phyloP scores from a whole-genome alignment of 148 eudicot genomes.

The Vaccinium macrocarpon region DNA sequence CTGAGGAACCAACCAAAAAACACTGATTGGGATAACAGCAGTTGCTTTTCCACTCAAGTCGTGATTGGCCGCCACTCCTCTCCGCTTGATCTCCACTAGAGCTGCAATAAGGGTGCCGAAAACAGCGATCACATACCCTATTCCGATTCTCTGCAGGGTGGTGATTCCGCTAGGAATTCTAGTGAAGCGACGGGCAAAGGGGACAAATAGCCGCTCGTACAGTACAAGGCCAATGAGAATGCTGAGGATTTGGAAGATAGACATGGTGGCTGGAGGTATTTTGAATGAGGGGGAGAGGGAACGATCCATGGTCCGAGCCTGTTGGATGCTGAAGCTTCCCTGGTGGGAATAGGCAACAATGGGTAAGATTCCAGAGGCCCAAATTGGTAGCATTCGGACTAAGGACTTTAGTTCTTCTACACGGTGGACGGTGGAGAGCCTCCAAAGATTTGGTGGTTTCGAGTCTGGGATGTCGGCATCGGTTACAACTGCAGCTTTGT shows the following conservation, averaged over 20 bases:
- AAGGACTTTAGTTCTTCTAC: constrained; percentile 58
- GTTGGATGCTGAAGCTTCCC: constrained; percentile 44
- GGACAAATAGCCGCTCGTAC: constrained; percentile 51
- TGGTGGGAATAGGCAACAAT: constrained; percentile 44
- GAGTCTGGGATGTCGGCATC: constrained; percentile 25
- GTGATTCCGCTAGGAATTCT: constrained; percentile 46
- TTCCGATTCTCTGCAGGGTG: constrained; percentile 49
- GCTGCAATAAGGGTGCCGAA: constrained; percentile 41
- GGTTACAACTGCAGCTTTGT: constrained; percentile 48
- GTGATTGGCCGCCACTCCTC: constrained; percentile 35
- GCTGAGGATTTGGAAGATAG: constrained; percentile 33
- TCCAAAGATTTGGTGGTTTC: constrained; percentile 49
- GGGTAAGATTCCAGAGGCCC: constrained; percentile 44
- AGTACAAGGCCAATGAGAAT: constrained; percentile 30
- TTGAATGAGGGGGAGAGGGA: constrained; percentile 42
- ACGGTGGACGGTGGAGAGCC: constrained; percentile 53
- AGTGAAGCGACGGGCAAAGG: constrained; percentile 42
- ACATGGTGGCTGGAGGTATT: constrained; percentile 54
- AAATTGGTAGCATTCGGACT: constrained; percentile 48
- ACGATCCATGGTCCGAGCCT: constrained; percentile 58
- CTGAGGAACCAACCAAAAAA: constrained; percentile 56
- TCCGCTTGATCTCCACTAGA: constrained; percentile 45
- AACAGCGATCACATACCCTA: constrained; percentile 39
- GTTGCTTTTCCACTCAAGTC: constrained; percentile 34
- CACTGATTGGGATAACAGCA: constrained; percentile 43